Percentiles rank a stretch among this genome's conserved stretches.
phyloP scores from a whole-genome alignment of 495 filamentous ascomycete genomes.

The Lentithecium fluviatile region DNA sequence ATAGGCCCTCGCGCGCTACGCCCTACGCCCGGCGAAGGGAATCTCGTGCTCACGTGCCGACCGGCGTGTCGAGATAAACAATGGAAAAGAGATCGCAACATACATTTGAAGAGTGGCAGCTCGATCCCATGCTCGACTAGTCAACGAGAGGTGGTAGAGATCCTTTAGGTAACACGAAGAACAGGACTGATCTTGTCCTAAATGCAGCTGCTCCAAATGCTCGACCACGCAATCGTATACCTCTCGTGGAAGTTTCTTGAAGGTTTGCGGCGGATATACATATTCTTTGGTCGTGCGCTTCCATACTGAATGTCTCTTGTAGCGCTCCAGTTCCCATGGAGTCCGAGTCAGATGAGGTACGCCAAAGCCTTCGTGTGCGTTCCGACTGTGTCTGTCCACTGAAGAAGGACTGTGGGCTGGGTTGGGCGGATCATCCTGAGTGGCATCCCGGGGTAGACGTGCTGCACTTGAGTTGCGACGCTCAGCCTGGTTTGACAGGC shows the following conservation, averaged over 20 bases:
- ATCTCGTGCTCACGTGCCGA: no score
- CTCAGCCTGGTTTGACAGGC: no score
- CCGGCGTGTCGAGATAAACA: not conserved
- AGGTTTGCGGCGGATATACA: slow-evolving; percentile 31
- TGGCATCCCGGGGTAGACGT: no score
- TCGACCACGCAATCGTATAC: slow-evolving; percentile 58
- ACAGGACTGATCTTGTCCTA: slow-evolving; percentile 53
- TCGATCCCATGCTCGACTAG: slow-evolving; percentile 65
- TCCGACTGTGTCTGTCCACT: no score
- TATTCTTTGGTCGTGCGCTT: slow-evolving; percentile 8
- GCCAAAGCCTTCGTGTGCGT: not conserved
- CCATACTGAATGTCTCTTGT: slow-evolving; percentile 19
- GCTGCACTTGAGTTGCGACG: no score
- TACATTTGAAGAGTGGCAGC: slow-evolving; percentile 64
- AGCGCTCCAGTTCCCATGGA: slow-evolving; percentile 40
- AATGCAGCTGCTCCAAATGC: slow-evolving; percentile 52
- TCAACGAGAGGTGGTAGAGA: slow-evolving; percentile 64
- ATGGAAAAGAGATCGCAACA: slow-evolving; percentile 37
- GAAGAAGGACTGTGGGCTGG: no score
- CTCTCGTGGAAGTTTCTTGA: slow-evolving; percentile 55
- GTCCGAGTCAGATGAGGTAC: slow-evolving; percentile 39
- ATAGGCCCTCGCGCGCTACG: no score
- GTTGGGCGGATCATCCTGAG: no score
- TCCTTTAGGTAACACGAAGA: slow-evolving; percentile 78
- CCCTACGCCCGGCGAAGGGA: no score